Base-by-base conservation (phyloP, 768 basidiomycete genomes). In the Tylopilus sp. region DNA sequence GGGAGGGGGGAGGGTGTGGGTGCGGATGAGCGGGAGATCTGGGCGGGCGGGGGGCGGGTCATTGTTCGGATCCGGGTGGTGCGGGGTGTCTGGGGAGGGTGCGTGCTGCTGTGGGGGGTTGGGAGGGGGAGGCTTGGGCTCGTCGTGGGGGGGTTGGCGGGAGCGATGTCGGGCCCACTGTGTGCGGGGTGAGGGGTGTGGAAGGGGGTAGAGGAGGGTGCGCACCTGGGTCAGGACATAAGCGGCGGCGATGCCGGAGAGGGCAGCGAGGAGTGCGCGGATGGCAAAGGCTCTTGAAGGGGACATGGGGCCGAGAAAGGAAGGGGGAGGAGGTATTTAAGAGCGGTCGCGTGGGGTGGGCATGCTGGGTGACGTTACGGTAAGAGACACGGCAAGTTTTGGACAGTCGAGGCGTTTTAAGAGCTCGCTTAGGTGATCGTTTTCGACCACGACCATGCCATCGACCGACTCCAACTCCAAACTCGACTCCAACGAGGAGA, bases 381-480 rank as follows among this genome's bases (percentile, higher is more conserved):
- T 3, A 10, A 26, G 26, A 26, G 26, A 26, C 26, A 26, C 5
- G 26, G 26, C 26, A 9, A 26, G 26, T 26, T 26, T 26, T 26
- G 26, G 26, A 9, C 9, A 6, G 26, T 9, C 26, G 26, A 26
- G 26, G 26, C 6, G 26, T 4, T n/a, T n/a, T n/a, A n/a, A n/a
- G n/a, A n/a, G 8, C 25, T 26, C 28, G 31, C 11, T 31, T 31
- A 31, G 36, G 35, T 36, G 8, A 12, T 43, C 41, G 6, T 18
- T 17, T 18, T 39, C 22, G 23, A 23, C 18, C 28, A 26, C 20
- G 42, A 31, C 20, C 26, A 56, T 69, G 62, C 44, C 62, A 9
- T 25, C 62, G 12, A 50, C 65, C 11, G 65, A 68, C 48, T n/a
- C n/a, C n/a, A n/a, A n/a, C n/a, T n/a, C n/a, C n/a, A 64, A 56